A percentile compares a stretch with the other conserved stretches of the same genome.
phyloP scores from a whole-genome alignment of 495 filamentous ascomycete genomes.

The Penicillium herquei region DNA sequence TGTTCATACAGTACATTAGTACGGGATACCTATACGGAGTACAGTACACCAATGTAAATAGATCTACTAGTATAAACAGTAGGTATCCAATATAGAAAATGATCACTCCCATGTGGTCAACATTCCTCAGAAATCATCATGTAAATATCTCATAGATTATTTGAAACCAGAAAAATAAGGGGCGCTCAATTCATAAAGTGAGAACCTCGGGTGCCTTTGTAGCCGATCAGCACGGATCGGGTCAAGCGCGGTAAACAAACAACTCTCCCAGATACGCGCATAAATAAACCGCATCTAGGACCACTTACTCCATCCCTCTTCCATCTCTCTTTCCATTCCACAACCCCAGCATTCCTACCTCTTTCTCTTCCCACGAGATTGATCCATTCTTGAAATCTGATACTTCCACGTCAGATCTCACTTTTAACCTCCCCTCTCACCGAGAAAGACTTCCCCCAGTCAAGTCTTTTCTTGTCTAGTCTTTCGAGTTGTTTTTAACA shows the following conservation, averaged over 20 bases:
- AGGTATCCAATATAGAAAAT: no score
- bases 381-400: slow-evolving; percentile 25
- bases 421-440: slow-evolving; percentile 2
- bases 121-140: no score
- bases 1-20: not conserved
- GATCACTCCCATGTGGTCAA: no score
- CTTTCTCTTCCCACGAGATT: slow-evolving; percentile 13
- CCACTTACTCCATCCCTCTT: slow-evolving; percentile 3
- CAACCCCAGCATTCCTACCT: slow-evolving; percentile 14
- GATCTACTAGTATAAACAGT: no score
- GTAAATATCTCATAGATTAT: no score
- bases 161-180: not conserved
- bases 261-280: not conserved
- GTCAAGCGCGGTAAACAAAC: slow-evolving; percentile 24
- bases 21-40: no score
- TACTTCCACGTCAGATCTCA: slow-evolving; percentile 16
- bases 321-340: slow-evolving; percentile 2
- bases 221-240: slow-evolving; percentile 16
- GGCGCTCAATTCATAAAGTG: not conserved
- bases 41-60: no score
- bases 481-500: slow-evolving; percentile 75
- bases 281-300: slow-evolving; percentile 20
- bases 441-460: slow-evolving; percentile 45
- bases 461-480: slow-evolving; percentile 86
- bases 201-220: slow-evolving; percentile 20